A percentile compares a stretch with the other conserved stretches of the same genome.
Conservation (phyloP, 345 rosid species). For the Luvunga scandens region DNA sequence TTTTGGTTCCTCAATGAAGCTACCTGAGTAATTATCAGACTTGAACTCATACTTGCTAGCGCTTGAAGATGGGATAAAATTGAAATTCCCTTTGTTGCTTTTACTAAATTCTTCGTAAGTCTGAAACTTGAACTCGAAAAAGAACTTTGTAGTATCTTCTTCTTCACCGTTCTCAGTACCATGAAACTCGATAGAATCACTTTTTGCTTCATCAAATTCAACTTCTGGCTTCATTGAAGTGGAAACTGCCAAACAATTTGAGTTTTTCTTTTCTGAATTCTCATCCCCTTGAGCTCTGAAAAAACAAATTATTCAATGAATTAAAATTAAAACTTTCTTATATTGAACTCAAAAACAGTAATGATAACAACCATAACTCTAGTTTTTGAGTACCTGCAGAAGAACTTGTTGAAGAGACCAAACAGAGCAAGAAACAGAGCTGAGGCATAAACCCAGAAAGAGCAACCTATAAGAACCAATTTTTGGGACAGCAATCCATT, state of each 20-base stretch:
- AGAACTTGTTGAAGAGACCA: constrained; percentile 26
- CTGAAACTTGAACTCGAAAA: constrained; percentile 73
- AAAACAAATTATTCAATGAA: background rate
- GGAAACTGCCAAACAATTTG: constrained; percentile 17
- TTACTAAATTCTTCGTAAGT: constrained; percentile 39
- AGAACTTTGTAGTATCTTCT: constrained; percentile 40
- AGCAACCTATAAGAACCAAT: constrained; percentile 27
- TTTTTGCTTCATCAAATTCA: constrained; percentile 14
- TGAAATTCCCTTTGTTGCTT: constrained; percentile 21
- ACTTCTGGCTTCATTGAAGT: constrained; percentile 12
- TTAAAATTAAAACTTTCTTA: background rate
- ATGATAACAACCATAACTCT: background rate
- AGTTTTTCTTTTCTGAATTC: constrained; percentile 22
- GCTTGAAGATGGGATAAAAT: constrained; percentile 25
- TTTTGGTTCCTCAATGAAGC: constrained; percentile 39
- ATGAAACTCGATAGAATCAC: constrained; percentile 10
- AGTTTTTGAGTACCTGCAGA: constrained; percentile 37
- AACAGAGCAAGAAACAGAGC: constrained; percentile 44
- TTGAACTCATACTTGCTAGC: constrained; percentile 39
- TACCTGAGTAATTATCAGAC: constrained; percentile 33
- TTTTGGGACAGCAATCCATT: constrained; percentile 24
- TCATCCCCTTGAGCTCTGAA: constrained; percentile 27
- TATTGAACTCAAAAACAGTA: background rate
- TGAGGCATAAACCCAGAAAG: constrained; percentile 44
- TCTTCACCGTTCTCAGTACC: constrained; percentile 22